Evolutionary conservation across 106 monocot species (phyloP), one percentile per base, ranked within the genome.

Genomic region (Dendrobium catenatum): DNA sequence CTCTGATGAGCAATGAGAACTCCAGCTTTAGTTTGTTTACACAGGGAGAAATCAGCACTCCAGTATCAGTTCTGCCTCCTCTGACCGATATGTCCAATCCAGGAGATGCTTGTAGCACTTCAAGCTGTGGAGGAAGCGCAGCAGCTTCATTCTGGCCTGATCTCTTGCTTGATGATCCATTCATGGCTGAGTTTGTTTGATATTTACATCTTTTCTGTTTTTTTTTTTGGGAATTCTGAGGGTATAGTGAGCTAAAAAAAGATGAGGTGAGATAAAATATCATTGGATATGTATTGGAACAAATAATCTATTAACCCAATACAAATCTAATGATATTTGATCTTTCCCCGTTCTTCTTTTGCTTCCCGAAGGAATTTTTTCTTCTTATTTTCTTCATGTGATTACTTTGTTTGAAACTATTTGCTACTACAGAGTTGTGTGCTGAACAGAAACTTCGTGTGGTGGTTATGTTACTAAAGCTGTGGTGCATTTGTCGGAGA

Each of bases 131-230:
- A 24, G 81, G 81, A n/a, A 79, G 42, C n/a, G 79, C 73, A 7
- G 42, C 46, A 10, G 40, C 83, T 73, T 77, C 83, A 49, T 82
- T 86, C 51, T 94, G 93, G 93, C 91, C 93, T 9, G 93, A 94
- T 27, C 55, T 94, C 47, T 77, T 91, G 48, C 80, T 86, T 46
- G 91, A 93, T 44, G 93, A 94, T 43, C 85, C 86, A 3, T 94
- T 89, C 78, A 84, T 90, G 44, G 55, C 74, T 18, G 93, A 94
- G 67, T 94, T 89, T 82, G 76, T 82, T 77, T 89, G 74, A 85
- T 67, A 48, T 79, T 55, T 55, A 16, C 42, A 22, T 72, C 10
- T 15, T 13, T 51, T 2, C 13, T 13, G 10, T 51, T 51, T 15
- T 0, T 51, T 51, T 51, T 51, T 51, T 15, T 51, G 2, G 10